Base-by-base conservation (phyloP, 1,284 basidiomycete species). In the Fomitiporia mediterranea region DNA sequence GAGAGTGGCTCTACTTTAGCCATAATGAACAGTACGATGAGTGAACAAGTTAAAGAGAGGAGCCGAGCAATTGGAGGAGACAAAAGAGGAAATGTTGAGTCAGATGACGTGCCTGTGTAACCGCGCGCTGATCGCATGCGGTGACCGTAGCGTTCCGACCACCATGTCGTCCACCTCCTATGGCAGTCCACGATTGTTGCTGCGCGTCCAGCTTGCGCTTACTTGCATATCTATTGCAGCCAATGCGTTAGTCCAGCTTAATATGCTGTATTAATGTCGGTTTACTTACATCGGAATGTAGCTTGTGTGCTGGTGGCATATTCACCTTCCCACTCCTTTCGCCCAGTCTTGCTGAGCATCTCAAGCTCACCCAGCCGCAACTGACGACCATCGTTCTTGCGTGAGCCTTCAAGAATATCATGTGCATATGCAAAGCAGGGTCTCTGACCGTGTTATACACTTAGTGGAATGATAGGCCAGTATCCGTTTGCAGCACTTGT, bases 301-400 rank as follows among this genome's bases (percentile, higher is more conserved):
- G 86, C 19, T 67, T 89, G 62, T 83, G 77, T 59, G 85, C 84
- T 0, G 88, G 87, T 13, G 85, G 83, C 23, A 78, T 90, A 56
- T 89, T 88, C 71, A 83, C 79, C 51, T 89, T 90, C 65, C 86
- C 88, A 15, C 72, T 90, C 8, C 71, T 90, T 37, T 82, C 87
- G 0, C 83, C 86, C 7, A 71, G 76, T 1, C 67, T 91, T 52
- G 79, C 79, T 1, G 64, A 73, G 35, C 75, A 79, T 62, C 69
- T 83, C 65, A 81, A 82, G 64, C 72, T 90, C 49, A 79, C 79
- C 3, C 89, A 90, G 66, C 81, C 85, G 8, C 87, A 91, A 62
- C 69, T 91, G 54, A 89, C 86, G n/a, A 86, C 84, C 9, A 83
- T 89, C 50, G 82, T 79, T n/a, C 74, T 82, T 54, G 81, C 79